Conservation (phyloP, 116 monocot genomes). For the Trichopus zeylanicus region DNA sequence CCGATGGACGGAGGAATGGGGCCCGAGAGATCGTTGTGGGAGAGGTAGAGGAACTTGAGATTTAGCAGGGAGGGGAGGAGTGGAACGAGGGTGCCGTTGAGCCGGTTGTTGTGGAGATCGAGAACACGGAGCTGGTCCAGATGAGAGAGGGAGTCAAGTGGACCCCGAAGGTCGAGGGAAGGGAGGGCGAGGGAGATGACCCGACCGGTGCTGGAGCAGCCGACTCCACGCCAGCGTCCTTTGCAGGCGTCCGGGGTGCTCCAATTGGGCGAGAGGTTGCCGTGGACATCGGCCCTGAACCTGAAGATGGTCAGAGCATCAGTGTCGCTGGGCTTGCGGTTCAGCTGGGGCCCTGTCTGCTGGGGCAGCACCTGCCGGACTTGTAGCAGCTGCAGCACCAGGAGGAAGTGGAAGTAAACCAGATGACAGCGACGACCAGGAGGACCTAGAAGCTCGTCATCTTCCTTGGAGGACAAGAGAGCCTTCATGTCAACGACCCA, state of each 20-base stretch:
- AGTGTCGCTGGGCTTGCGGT: conserved; percentile 21
- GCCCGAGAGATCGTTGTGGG: conserved; percentile 54
- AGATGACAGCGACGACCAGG: no score
- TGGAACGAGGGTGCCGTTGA: conserved; percentile 48
- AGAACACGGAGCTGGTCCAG: conserved; percentile 50
- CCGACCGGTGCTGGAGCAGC: conserved; percentile 20
- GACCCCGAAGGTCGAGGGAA: conserved; percentile 39
- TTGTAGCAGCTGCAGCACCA: no score
- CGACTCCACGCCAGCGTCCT: conserved; percentile 43
- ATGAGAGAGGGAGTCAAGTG: conserved; percentile 30
- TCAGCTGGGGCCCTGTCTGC: neutral
- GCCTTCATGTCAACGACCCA: no score
- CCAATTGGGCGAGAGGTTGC: conserved; percentile 59
- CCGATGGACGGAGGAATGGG: conserved; percentile 26
- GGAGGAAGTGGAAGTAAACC: no score
- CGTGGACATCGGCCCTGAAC: conserved; percentile 37
- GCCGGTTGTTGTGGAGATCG: conserved; percentile 55
- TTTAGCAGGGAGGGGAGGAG: conserved; percentile 27
- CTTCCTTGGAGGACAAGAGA: no score
- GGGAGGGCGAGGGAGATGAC: conserved; percentile 52
- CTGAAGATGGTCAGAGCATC: conserved; percentile 47
- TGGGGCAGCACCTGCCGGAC: no score
- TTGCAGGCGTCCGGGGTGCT: conserved; percentile 42
- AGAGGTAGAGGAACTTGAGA: conserved; percentile 64
- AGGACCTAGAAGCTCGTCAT: no score